Evolutionary conservation across 768 basidiomycete species (phyloP), one percentile per base, ranked within the genome.

Genomic region (Mycena alexandri): DNA sequence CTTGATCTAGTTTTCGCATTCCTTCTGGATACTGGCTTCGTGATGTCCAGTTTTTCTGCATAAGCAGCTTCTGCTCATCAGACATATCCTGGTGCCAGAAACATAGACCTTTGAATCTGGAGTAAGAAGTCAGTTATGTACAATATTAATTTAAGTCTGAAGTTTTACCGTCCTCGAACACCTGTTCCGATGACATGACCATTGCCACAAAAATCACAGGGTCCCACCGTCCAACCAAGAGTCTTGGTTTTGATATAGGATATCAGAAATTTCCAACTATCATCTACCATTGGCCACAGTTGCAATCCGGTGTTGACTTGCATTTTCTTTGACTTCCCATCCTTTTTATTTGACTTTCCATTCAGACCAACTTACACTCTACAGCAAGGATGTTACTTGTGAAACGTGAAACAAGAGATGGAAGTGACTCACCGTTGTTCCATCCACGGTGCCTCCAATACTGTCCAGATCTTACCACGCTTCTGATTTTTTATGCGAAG

Each of bases 1-100:
- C 33, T 6, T 19, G 16, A 34, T 52, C 33, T n/a, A 52, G 5
- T 34, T 52, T 34, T 19, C 51, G 21, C 29, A 34, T 52, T n/a
- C 51, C 51, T 9, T 34, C 14, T 5, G 51, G 51, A 52, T 52
- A 52, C 10, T 52, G 10, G 33, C 51, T 52, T 3, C 51, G 29
- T 2, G 29, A 21, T 5, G 16, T 36, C 51, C 51, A 52, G 51
- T 52, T 52, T 5, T 9, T 4, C 17, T 36, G 16, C 51, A 52
- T 52, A 5, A 52, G 33, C 6, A 34, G 29, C 33, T 34, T 52
- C 51, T 52, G 51, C 6, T 19, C 9, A 9, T 34, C 33, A 1
- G 51, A 6, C 51, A 52, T 52, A n/a, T 36, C 51, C 19, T 52
- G 33, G 12, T 52, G 51, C 51, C 51, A 52, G 12, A 52, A 52